Conservation (phyloP, 2,329 filamentous ascomycete species). For the Periconia sp. region DNA sequence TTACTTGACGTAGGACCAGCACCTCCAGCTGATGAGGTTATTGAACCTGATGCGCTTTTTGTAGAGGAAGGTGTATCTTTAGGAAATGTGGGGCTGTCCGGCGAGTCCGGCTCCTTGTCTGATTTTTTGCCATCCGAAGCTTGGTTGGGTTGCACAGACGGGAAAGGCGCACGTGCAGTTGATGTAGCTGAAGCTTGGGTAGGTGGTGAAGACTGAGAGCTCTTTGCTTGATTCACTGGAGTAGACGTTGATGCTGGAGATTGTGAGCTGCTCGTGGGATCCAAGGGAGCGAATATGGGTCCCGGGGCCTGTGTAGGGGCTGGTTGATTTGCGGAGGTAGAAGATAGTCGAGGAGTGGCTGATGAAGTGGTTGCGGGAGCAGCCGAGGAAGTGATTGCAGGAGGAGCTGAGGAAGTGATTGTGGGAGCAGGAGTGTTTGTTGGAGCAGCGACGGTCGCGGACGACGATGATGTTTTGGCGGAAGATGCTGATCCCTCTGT, state of each 20-base stretch:
- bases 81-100: neutral
- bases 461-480: neutral
- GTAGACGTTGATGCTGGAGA: neutral
- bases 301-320: neutral
- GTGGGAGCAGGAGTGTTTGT: conserved; percentile 1
- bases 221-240: neutral
- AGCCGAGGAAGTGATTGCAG: neutral
- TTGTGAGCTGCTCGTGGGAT: neutral
- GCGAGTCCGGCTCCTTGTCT: neutral
- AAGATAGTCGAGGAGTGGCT: too few relatives aligned
- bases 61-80: neutral
- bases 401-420: neutral
- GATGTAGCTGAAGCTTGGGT: neutral
- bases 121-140: neutral
- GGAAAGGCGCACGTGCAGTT: neutral
- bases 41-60: neutral
- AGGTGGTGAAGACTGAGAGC: too few relatives aligned
- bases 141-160: neutral
- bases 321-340: neutral
- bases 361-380: neutral
- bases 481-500: neutral
- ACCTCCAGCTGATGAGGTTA: neutral
- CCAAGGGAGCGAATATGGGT: neutral
- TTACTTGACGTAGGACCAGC: neutral
- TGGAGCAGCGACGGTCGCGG: neutral